phyloP scores from a whole-genome alignment of 208 protist genomes.

The Tetramitus jugosus region DNA sequence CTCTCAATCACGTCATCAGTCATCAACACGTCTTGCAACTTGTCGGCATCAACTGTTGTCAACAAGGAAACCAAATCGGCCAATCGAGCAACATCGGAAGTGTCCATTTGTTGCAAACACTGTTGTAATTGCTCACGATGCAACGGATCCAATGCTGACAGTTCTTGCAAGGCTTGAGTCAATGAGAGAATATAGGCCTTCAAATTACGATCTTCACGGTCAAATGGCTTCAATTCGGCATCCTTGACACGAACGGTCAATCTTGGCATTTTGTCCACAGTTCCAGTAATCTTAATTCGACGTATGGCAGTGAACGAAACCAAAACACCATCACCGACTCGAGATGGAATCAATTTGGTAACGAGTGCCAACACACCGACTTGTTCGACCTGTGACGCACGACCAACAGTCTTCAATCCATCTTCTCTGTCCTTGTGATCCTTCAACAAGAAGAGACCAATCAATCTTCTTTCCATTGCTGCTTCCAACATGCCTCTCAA shows the following conservation, averaged over 20 bases:
- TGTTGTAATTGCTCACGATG: conserved; percentile 24
- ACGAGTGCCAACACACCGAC: conserved; percentile 1
- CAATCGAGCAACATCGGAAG: conserved; percentile 25
- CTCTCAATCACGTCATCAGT: conserved; percentile 26
- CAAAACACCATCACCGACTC: background rate
- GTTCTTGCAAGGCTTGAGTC: conserved; percentile 20
- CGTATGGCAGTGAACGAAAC: background rate
- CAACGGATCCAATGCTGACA: conserved; percentile 22
- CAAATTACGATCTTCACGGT: background rate
- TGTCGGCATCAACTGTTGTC: conserved; percentile 8
- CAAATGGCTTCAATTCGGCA: background rate
- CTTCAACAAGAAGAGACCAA: conserved; percentile 7
- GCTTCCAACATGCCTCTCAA: background rate
- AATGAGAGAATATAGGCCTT: conserved; percentile 27
- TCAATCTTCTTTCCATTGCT: background rate
- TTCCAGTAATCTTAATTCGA: background rate
- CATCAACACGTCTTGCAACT: conserved; percentile 28
- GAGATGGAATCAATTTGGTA: background rate
- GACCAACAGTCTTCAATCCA: background rate
- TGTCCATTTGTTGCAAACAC: conserved; percentile 24
- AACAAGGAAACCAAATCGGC: conserved; percentile 27
- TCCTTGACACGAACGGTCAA: conserved; percentile 21
- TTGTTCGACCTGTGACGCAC: background rate
- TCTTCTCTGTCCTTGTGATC: background rate
- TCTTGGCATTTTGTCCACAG: conserved; percentile 32